Evolutionary conservation across 257 asterid genomes (phyloP), one percentile per base, ranked within the genome.

Genomic region (Verbena officinalis): DNA sequence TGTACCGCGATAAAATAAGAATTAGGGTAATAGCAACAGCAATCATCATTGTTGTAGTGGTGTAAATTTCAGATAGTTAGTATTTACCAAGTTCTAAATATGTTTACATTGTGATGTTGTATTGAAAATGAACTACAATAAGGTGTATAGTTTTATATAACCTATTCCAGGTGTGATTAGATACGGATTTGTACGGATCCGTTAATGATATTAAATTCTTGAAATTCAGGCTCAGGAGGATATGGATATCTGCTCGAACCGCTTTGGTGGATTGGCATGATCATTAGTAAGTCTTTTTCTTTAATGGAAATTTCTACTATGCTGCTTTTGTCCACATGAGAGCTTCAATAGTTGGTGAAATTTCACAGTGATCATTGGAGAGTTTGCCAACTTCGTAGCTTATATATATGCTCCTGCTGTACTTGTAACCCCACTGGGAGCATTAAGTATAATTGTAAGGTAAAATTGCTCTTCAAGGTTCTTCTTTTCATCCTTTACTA

Each of bases 201-300:
- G 21, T 30, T 54, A 31, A 54, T 62, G 55, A 39, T 31, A 21
- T 20, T 53, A 52, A 24, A 39, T 59, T 57, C 42, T 9, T 43
- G 59, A 38, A 70, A 55, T 74, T 74, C 70, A 89, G 96, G 87
- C 71, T 86, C 93, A 11, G 96, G 95, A 55, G 95, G 96, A 59
- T 80, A 86, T 84, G 87, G 93, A 53, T 89, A 86, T 76, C 77
- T 89, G 58, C 76, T 46, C 27, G 86, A 89, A 75, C 96, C 95
- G 36, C 90, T 89, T 61, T 89, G 96, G 96, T 89, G 96, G 96
- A 81, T 89, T 50, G 96, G 96, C 72, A 89, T 89, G 96, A 68
- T 73, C 45, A 75, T 84, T 12, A 89, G 96, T 89, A 79, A 82
- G 90, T 76, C 57, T n/a, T 27, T 55, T 54, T 14, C 16, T 43